These are phyloP conservation scores for Herpetomonas muscarum DNA, from an alignment of 208 protist genomes.

Conservation along the genomic window DNA sequence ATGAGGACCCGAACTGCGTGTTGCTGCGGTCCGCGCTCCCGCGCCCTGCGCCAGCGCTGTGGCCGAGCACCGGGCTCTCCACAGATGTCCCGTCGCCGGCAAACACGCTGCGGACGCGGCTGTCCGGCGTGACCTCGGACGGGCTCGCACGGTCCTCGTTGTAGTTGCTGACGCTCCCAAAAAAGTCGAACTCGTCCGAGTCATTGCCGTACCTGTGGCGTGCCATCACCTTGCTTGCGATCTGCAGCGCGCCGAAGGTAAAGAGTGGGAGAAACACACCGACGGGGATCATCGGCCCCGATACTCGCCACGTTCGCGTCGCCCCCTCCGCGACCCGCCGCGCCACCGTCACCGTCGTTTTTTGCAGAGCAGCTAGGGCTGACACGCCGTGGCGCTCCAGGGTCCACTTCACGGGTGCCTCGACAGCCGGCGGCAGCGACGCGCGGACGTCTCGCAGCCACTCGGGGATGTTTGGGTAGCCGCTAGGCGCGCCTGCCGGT, in stretches of 20 bases:
- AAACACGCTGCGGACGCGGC: constrained; percentile 1
- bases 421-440: constrained; percentile 52
- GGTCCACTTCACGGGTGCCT: constrained; percentile 38
- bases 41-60: no score
- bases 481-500: constrained; percentile 16
- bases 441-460: constrained; percentile 64
- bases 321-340: constrained; percentile 12
- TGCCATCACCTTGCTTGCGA: constrained; percentile 10
- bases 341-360: constrained; percentile 10
- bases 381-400: constrained; percentile 50
- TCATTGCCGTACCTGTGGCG: neutral
- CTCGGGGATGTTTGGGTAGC: constrained; percentile 44
- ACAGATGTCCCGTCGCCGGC: constrained; percentile 2
- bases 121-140: neutral
- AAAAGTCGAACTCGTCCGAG: constrained; percentile 1
- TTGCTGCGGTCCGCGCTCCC: no score
- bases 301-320: constrained; percentile 21
- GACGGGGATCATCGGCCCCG: constrained; percentile 55
- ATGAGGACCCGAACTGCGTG: no score
- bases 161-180: constrained; percentile 1
- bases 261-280: constrained; percentile 71
- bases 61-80: no score
- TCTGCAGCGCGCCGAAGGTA: constrained; percentile 39
- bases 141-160: neutral
- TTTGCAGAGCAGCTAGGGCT: constrained; percentile 54